phyloP scores from a whole-genome alignment of 2,329 filamentous ascomycete species.

The Claviceps sp. region DNA sequence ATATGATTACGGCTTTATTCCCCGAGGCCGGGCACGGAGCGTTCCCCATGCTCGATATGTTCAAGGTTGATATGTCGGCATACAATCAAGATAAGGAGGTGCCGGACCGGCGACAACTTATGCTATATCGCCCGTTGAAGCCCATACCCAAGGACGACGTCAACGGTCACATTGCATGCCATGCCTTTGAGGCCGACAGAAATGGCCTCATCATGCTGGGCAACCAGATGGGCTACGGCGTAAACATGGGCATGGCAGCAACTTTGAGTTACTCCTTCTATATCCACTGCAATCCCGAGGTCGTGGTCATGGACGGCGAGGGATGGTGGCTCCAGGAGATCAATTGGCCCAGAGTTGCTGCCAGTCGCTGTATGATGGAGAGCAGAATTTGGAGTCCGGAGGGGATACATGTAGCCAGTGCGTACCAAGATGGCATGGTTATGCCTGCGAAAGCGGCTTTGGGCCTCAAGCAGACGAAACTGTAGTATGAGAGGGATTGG shows the following conservation, averaged over 20 bases:
- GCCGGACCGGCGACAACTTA: constrained; percentile 32
- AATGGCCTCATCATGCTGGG: constrained; percentile 39
- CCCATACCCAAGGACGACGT: constrained; percentile 26
- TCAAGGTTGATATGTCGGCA: constrained; percentile 37
- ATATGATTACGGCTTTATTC: constrained; percentile 22
- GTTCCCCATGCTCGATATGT: constrained; percentile 39
- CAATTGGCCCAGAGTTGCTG: constrained; percentile 32
- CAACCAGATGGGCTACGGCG: constrained; percentile 35
- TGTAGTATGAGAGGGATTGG: no score
- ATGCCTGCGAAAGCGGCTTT: constrained; percentile 13
- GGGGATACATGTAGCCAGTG: constrained; percentile 39
- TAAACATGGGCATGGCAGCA: constrained; percentile 26
- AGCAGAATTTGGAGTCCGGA: constrained; percentile 40
- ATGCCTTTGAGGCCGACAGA: constrained; percentile 39
- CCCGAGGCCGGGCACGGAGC: constrained; percentile 25
- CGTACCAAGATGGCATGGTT: constrained; percentile 39
- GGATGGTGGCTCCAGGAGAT: constrained; percentile 43
- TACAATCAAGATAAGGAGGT: constrained; percentile 30
- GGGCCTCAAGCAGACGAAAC: constrained; percentile 10
- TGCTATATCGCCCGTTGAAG: constrained; percentile 34
- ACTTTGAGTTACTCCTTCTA: constrained; percentile 39
- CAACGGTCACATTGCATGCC: constrained; percentile 33
- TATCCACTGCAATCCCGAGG: constrained; percentile 35
- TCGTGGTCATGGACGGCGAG: constrained; percentile 32
- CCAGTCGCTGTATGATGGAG: constrained; percentile 33